Base-by-base conservation (phyloP, 352 stramenopile genomes). In the Thalassiosira exigua region DNA sequence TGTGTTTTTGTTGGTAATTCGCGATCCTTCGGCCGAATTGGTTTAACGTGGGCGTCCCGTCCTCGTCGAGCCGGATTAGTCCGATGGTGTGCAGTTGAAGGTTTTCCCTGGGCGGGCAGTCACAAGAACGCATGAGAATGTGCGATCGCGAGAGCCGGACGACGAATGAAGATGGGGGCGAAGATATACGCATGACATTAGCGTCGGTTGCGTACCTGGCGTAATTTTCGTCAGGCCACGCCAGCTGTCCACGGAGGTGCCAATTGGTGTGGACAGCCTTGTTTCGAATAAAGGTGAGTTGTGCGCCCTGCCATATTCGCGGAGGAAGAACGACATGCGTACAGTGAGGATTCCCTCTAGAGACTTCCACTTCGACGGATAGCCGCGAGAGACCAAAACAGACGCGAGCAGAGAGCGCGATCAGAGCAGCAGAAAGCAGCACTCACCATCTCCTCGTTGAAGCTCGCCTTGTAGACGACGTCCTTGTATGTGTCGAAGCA, bases 21-120 rank as follows among this genome's bases (percentile, higher is more conserved):
- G 41, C 32, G 21, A 84, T 53, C 27, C 17, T 22, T 4, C 76
- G 85, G 30, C 83, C 87, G 56, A 86, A 74, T 26, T 24, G 22
- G 61, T 90, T 53, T 12, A 88, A 44, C 22, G 75, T 51, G 24
- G 61, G 51, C 0, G 68, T 84, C 0, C 81, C 81, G 41, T 88
- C 81, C 11, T 80, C 65, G 42, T 78, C 39, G 0, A 88, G 56
- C 33, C 75, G 77, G 44, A 81, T 39, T 2, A 90, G 65, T 0
- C 87, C 87, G 60, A 92, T 88, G 5, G 60, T 88, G 41, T 89
- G 84, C 0, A 92, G 68, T 39, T 85, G 78, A 3, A 84, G 14
- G 51, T 74, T 76, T 42, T 84, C 75, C 58, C 64, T 42, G 1
- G 7, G 9, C n/a, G n/a, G n/a, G n/a, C n/a, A n/a, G n/a, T 46